phyloP scores from a whole-genome alignment of 2,329 filamentous ascomycete genomes.

The Ploettnerulaceae sp. region DNA sequence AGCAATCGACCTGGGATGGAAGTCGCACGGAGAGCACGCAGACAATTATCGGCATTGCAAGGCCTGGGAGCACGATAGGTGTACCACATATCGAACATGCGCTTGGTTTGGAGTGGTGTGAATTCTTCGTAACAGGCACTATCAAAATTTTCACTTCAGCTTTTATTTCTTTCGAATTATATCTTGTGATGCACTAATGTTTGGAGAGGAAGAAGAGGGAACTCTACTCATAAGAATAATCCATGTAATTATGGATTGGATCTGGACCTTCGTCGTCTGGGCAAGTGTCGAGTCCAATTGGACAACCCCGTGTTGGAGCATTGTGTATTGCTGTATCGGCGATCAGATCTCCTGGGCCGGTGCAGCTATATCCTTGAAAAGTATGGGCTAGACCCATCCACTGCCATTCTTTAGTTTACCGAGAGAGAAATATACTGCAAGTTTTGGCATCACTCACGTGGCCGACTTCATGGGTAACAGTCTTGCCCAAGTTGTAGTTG shows the following conservation, averaged over 20 bases:
- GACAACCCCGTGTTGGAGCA: slow-evolving; percentile 35
- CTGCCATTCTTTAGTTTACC: slow-evolving; percentile 8
- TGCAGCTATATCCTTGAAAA: slow-evolving; percentile 40
- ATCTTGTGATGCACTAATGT: neutral
- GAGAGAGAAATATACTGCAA: no score
- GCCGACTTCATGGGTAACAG: slow-evolving; percentile 42
- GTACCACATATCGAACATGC: slow-evolving; percentile 19
- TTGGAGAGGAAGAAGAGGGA: neutral
- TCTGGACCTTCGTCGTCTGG: slow-evolving; percentile 23
- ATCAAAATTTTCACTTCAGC: neutral
- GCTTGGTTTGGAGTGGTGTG: slow-evolving; percentile 19
- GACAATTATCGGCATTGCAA: neutral
- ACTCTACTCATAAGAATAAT: slow-evolving; percentile 37
- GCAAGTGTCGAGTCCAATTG: slow-evolving; percentile 37
- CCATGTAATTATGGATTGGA: slow-evolving; percentile 36
- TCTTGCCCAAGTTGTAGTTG: slow-evolving; percentile 37
- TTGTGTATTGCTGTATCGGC: slow-evolving; percentile 39
- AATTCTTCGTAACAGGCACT: slow-evolving; percentile 42
- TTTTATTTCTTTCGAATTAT: neutral
- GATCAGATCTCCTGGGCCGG: slow-evolving; percentile 37
- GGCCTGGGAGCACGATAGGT: neutral
- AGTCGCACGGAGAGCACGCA: neutral
- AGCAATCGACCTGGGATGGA: neutral
- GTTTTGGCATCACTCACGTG: slow-evolving; percentile 27
- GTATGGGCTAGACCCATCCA: slow-evolving; percentile 47